phyloP scores from a whole-genome alignment of 768 basidiomycete species.

The Russula ochroleuca region DNA sequence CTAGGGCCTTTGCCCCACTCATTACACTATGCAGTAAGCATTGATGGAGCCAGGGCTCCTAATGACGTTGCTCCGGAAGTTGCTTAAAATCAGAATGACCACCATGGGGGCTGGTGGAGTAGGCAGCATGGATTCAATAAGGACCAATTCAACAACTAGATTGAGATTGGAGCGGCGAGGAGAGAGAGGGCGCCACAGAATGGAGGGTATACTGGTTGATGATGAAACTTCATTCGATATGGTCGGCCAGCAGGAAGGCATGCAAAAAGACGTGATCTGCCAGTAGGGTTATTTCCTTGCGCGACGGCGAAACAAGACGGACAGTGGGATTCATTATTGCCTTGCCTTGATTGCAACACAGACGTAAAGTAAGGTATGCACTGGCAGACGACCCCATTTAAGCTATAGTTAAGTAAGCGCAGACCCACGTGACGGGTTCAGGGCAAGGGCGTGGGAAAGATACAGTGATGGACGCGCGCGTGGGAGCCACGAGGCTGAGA shows the following conservation, averaged over 20 bases:
- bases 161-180: not conserved
- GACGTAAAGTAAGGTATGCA: not conserved
- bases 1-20: slow-evolving; percentile 58
- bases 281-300: slow-evolving; percentile 54
- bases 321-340: not conserved
- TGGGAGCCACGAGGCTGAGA: slow-evolving; percentile 20
- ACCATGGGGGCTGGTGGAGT: slow-evolving; percentile 49
- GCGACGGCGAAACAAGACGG: slow-evolving; percentile 34
- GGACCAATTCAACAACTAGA: slow-evolving; percentile 65
- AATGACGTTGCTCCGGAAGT: slow-evolving; percentile 51
- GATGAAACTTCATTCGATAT: slow-evolving; percentile 46
- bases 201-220: not conserved
- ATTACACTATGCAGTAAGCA: slow-evolving; percentile 42
- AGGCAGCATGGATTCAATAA: too few relatives aligned
- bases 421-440: not conserved
- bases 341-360: not conserved
- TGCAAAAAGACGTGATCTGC: slow-evolving; percentile 75
- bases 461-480: not conserved
- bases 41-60: slow-evolving; percentile 42
- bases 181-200: not conserved
- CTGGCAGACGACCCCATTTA: too few relatives aligned
- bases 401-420: not conserved
- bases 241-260: slow-evolving; percentile 59
- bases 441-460: slow-evolving; percentile 16
- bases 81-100: slow-evolving; percentile 54